Evolutionary conservation across 1,284 basidiomycete genomes (phyloP).

Genomic region (Trametes polyzona): DNA sequence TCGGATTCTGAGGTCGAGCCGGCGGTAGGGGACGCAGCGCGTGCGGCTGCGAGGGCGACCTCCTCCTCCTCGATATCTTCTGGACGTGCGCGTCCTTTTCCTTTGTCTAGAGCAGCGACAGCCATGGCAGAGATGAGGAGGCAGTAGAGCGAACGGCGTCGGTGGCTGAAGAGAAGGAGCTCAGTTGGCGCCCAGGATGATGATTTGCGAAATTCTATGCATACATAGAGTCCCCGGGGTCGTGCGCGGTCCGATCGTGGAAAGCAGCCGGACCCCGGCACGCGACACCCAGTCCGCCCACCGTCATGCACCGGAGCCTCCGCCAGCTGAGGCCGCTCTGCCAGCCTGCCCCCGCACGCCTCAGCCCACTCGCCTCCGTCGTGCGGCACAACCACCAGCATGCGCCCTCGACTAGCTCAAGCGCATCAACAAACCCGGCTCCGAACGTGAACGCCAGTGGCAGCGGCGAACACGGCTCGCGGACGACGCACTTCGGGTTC

Average conservation of each 20-base stretch:
- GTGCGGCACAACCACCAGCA: conserved; percentile 22
- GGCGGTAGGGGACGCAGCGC: conserved; percentile 35
- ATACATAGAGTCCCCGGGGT: conserved; percentile 28
- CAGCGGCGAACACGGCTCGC: conserved; percentile 9
- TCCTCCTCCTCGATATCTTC: conserved; percentile 27
- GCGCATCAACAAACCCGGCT: background rate
- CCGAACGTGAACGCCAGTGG: background rate
- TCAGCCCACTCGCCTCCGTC: background rate
- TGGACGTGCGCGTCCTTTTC: conserved; percentile 44
- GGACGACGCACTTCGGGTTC: conserved; percentile 88
- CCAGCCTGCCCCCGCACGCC: conserved; percentile 6
- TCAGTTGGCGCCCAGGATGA: conserved; percentile 1
- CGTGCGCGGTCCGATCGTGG: conserved; percentile 7
- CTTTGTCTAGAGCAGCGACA: conserved; percentile 40
- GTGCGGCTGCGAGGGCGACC: conserved; percentile 30
- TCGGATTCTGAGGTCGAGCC: conserved; percentile 25
- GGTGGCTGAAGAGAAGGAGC: background rate
- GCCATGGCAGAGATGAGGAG: conserved; percentile 24
- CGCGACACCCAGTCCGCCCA: conserved; percentile 16
- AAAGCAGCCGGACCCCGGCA: conserved; percentile 17
- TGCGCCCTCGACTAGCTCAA: conserved; percentile 1
- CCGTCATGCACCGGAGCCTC: conserved; percentile 25
- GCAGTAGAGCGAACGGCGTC: background rate
- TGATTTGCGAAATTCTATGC: conserved; percentile 17
- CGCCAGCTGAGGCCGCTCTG: conserved; percentile 21